Conservation (phyloP, 176 grass and related monocot genomes). For the Coix lacrymajobi region DNA sequence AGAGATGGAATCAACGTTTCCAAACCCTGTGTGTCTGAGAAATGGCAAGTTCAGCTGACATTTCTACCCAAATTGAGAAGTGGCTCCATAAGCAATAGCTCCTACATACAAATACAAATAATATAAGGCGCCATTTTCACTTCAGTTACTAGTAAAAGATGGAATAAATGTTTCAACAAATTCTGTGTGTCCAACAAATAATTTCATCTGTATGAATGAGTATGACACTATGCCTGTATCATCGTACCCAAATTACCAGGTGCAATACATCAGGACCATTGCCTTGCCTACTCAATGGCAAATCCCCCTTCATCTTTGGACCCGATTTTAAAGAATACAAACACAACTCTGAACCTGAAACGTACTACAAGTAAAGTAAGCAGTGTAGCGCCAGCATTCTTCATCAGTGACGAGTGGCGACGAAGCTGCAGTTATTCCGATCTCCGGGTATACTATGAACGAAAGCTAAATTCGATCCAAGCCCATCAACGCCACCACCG, state of each 20-base stretch:
- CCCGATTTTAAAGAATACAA: background rate
- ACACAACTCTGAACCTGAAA: slow-evolving; percentile 12
- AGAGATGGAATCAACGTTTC: background rate
- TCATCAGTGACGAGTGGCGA: background rate
- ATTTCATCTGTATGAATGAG: slow-evolving; percentile 40
- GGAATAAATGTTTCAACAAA: background rate
- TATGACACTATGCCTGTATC: slow-evolving; percentile 12
- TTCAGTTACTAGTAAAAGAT: background rate
- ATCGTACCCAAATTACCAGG: background rate
- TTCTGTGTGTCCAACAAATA: slow-evolving; percentile 10
- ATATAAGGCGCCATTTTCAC: background rate
- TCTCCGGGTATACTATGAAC: background rate
- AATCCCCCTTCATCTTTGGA: background rate
- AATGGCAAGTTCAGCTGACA: background rate
- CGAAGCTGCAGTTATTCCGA: slow-evolving; percentile 29
- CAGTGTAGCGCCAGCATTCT: slow-evolving; percentile 18
- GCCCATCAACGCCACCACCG: background rate
- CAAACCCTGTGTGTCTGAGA: background rate
- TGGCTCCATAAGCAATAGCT: background rate
- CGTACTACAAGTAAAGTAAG: background rate
- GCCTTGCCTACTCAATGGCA: slow-evolving; percentile 2
- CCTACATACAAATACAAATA: background rate
- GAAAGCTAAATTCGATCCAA: background rate
- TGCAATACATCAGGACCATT: slow-evolving; percentile 5
- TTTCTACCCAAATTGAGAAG: background rate